Evolutionary conservation across 139 green algal genomes (phyloP).

Genomic region (Haematococcus sp.): DNA sequence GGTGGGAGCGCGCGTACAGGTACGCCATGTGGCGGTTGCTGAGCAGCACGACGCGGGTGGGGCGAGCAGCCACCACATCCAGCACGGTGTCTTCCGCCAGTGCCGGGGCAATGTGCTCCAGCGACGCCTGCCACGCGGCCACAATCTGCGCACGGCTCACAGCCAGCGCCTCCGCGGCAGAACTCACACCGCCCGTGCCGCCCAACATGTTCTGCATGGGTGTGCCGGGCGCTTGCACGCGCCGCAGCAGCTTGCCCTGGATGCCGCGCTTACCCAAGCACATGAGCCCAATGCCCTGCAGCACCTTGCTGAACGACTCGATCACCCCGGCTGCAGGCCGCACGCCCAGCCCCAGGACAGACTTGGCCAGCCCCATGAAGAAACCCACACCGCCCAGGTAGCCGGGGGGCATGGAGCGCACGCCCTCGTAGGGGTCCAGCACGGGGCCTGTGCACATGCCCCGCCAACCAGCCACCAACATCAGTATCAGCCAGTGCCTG

Average conservation of each 20-base stretch:
- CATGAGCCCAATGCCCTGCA: conserved; percentile 64
- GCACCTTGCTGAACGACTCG: conserved; percentile 56
- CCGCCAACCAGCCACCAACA: too few species aligned
- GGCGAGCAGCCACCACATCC: conserved; percentile 65
- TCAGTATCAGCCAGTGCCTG: too few species aligned
- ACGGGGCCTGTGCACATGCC: conserved; percentile 44
- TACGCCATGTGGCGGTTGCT: conserved; percentile 72
- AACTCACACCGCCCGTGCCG: conserved; percentile 24
- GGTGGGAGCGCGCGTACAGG: conserved; percentile 35
- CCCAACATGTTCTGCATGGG: conserved; percentile 36
- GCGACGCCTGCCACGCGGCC: conserved; percentile 60
- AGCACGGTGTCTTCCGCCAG: conserved; percentile 51
- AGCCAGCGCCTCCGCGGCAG: conserved; percentile 4
- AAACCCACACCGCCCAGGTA: conserved; percentile 36
- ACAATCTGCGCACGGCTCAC: conserved; percentile 25
- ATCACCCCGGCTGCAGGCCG: conserved; percentile 58
- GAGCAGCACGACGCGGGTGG: conserved; percentile 68
- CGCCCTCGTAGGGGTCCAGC: conserved; percentile 62
- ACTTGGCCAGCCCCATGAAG: conserved; percentile 64
- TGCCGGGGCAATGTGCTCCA: conserved; percentile 52
- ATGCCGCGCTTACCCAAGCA: conserved; percentile 81
- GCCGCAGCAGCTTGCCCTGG: conserved; percentile 66
- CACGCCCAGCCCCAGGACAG: conserved; percentile 49
- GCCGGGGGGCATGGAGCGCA: conserved; percentile 9
- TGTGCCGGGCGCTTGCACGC: conserved; percentile 66